Conservation (phyloP, 208 protist species). For the Leptomonas seymouri region DNA sequence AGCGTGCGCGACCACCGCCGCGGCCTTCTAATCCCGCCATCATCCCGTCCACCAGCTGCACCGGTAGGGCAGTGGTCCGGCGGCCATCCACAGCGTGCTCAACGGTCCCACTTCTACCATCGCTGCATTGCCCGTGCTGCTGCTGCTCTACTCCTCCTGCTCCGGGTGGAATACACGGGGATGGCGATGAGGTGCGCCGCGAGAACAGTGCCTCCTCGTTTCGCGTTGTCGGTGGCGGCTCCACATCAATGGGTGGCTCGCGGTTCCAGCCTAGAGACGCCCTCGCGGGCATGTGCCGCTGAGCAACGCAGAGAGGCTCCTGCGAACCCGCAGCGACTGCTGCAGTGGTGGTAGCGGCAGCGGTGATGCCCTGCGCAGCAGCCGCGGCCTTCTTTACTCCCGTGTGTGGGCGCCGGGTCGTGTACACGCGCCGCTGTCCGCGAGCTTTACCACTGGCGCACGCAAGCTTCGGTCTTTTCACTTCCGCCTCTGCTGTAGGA, state of each 20-base stretch:
- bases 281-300: not conserved
- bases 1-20: not conserved
- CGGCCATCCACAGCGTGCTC: slow-evolving; percentile 24
- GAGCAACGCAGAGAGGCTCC: not conserved
- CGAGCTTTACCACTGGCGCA: not conserved
- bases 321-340: not conserved
- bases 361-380: not conserved
- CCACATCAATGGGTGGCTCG: slow-evolving; percentile 10
- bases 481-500: not conserved
- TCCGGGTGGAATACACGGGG: slow-evolving; percentile 1
- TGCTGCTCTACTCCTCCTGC: not conserved
- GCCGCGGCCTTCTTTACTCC: too few relatives aligned
- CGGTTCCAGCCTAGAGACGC: slow-evolving; percentile 6
- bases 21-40: not conserved
- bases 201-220: slow-evolving; percentile 3
- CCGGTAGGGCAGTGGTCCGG: slow-evolving; percentile 25
- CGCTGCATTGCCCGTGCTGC: not conserved
- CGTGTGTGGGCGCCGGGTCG: slow-evolving; percentile 14
- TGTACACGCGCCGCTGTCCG: slow-evolving; percentile 16
- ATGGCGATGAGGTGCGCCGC: slow-evolving; percentile 6
- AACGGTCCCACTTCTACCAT: slow-evolving; percentile 1
- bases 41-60: slow-evolving; percentile 5
- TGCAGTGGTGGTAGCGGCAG: not conserved
- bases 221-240: slow-evolving; percentile 12
- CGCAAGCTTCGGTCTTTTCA: slow-evolving; percentile 7